Evolutionary conservation across 805 yeast species (phyloP), one percentile per base, ranked within the genome.

Genomic region (Lipomyces spencermartinsiae): DNA sequence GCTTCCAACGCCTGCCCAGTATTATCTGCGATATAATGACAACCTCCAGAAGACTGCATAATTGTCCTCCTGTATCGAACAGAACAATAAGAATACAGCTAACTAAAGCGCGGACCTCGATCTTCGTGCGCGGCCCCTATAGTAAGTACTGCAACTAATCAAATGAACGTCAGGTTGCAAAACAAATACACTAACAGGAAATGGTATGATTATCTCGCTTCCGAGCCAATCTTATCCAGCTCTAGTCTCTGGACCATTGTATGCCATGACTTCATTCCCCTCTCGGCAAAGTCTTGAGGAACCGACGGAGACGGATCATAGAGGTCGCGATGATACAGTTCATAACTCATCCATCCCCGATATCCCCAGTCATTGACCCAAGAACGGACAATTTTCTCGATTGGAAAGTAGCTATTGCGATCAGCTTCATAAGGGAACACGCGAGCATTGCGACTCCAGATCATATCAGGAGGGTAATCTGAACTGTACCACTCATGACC

Each of bases 391-490:
- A 43, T 43, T 43, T 43, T 43, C 49, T 61, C 66, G 6, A 55
- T 16, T 3, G 67, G 67, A 5, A 64, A 22, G 34, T 60, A 64
- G 10, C 53, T 66, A 29, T 51, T 58, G 33, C 22, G 66, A 4
- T 49, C 59, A 4, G 59, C 22, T 29, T 65, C 68, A 53, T 35
- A 65, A 33, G 67, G 57, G 19, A 65, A 62, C 1, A 58, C 14
- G 19, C 68, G 64, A n/a, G 58, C 35, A 22, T 55, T 62, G 6
- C 66, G 43, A 10, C 66, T 62, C 68, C 68, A 65, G 22, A 29
- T 62, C 66, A 62, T 62, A 46, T 51, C 19, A 7, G 61, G 16
- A 33, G 34, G 58, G n/a, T n/a, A 14, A 6, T n/a, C 56, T 22
- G 59, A 29, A n/a, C 16, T 16, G 56, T 46, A 61, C 34, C 31